Evolutionary conservation across 2,329 filamentous ascomycete genomes (phyloP), one percentile per base, ranked within the genome.

Genomic region (Ophiocordyceps camponoti-rufipedis): DNA sequence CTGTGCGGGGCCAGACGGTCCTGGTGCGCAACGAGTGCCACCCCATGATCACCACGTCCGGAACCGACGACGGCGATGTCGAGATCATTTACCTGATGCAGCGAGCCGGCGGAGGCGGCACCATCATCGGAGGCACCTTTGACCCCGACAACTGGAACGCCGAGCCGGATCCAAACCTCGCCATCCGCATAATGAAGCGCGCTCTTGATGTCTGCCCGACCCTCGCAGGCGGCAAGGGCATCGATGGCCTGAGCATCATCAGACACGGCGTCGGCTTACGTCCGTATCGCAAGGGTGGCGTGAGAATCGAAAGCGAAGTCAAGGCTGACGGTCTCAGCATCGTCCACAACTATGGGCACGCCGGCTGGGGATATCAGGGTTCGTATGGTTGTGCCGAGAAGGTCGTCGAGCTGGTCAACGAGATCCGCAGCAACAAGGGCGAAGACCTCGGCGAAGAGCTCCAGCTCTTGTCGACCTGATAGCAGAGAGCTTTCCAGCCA

Each of bases 31-130:
- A 94, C 62, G 78, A 83, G 56, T 74, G 79, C 0, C 74, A 74
- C 11, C 65, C 74, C 32, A 89, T 93, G 83, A 61, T 75, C 43
- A 72, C 72, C 7, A 70, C 74, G 13, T 86, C 81, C 11, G 82
- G 84, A 40, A 82, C 78, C 0, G 81, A 86, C 44, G 83, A 91
- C 54, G 80, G 75, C 2, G 65, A 69, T 0, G 78, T 81, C 32
- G 87, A 94, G 61, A 66, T 80, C 5, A 67, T 75, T 47, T 95
- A 95, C 58, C 71, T 83, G 43, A 94, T 95, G 87, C 78, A 78
- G 55, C 74, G 88, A 28, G 84, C 87, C 1, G 72, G 71, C 0
- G 74, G 74, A n/a, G 88, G 87, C 18, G 88, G 88, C 11, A 91
- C 85, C 0, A 71, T 94, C 40, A 66, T 94, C 2, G 88, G 87